Percentiles rank a stretch among this genome's conserved stretches.
Conservation (phyloP, 2,329 filamentous ascomycete species). For the Escovopsis sp. region DNA sequence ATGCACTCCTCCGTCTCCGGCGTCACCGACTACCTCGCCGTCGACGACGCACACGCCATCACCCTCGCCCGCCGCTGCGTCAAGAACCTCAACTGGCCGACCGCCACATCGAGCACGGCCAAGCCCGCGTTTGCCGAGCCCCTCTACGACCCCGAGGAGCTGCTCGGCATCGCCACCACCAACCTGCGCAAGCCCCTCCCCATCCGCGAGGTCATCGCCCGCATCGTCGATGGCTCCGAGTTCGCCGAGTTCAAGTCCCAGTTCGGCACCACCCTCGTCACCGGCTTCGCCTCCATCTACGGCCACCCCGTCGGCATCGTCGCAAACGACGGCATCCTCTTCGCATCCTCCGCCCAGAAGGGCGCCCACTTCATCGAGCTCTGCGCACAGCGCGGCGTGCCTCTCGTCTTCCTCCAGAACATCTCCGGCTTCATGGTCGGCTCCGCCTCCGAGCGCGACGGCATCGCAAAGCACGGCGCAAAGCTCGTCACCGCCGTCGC, state of each 20-base stretch:
- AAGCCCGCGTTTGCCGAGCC: constrained; percentile 49
- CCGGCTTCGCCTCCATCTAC: constrained; percentile 81
- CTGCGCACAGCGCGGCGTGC: constrained; percentile 77
- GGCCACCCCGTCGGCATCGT: constrained; percentile 85
- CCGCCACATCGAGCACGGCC: constrained; percentile 22
- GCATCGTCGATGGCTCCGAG: constrained; percentile 78
- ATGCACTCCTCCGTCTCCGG: constrained; percentile 85
- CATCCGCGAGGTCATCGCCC: constrained; percentile 80
- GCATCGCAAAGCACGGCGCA: constrained; percentile 94
- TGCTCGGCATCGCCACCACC: constrained; percentile 77
- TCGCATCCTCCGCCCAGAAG: constrained; percentile 78
- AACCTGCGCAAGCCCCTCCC: constrained; percentile 78
- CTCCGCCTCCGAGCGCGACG: constrained; percentile 76
- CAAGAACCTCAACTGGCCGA: constrained; percentile 79
- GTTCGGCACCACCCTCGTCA: constrained; percentile 80
- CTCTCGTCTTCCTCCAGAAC: constrained; percentile 88
- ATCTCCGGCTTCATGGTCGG: constrained; percentile 99
- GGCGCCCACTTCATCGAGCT: constrained; percentile 95
- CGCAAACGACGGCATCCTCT: constrained; percentile 91
- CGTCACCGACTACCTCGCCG: constrained; percentile 88
- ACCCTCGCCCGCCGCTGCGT: constrained; percentile 73
- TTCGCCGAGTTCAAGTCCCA: constrained; percentile 92
- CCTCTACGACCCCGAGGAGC: constrained; percentile 62
- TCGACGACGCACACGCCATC: constrained; percentile 85
- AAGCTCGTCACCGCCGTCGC: constrained; percentile 93